phyloP scores from a whole-genome alignment of 2,329 filamentous ascomycete species.

The Massarina eburnea region DNA sequence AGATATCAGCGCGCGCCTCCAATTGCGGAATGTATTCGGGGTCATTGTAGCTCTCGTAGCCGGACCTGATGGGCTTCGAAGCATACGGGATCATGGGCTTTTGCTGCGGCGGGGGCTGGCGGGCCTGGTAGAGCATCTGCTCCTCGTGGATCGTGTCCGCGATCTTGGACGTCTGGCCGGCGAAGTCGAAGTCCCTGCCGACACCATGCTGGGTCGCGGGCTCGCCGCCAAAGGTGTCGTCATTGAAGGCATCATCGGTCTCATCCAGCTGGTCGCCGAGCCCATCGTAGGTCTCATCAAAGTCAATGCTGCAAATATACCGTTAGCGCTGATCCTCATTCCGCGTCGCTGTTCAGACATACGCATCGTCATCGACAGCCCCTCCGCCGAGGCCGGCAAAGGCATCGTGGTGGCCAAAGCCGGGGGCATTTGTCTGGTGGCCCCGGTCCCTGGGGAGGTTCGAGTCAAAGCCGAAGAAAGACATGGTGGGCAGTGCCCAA shows the following conservation, averaged over 20 bases:
- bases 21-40: constrained; percentile 84
- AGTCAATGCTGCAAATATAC: constrained; percentile 69
- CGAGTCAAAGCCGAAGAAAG: constrained; percentile 88
- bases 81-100: constrained; percentile 48
- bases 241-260: constrained; percentile 90
- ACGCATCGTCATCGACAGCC: constrained; percentile 62
- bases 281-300: constrained; percentile 97
- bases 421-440: constrained; percentile 69
- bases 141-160: constrained; percentile 87
- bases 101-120: constrained; percentile 61
- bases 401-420: constrained; percentile 86
- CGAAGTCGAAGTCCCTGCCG: constrained; percentile 97
- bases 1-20: constrained; percentile 89
- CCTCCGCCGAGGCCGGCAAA: constrained; percentile 77
- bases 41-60: constrained; percentile 90
- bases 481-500: constrained; percentile 59
- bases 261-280: constrained; percentile 89
- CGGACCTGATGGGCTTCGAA: constrained; percentile 69
- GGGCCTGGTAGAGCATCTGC: constrained; percentile 78
- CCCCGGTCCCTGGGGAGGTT: constrained; percentile 63
- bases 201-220: constrained; percentile 57
- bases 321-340: constrained; percentile 43
- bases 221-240: constrained; percentile 78
- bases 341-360: constrained; percentile 32
- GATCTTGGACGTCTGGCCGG: constrained; percentile 86